Conservation (phyloP, 225 moss, liverwort and hornwort genomes). For the Takakia lepidozioides region DNA sequence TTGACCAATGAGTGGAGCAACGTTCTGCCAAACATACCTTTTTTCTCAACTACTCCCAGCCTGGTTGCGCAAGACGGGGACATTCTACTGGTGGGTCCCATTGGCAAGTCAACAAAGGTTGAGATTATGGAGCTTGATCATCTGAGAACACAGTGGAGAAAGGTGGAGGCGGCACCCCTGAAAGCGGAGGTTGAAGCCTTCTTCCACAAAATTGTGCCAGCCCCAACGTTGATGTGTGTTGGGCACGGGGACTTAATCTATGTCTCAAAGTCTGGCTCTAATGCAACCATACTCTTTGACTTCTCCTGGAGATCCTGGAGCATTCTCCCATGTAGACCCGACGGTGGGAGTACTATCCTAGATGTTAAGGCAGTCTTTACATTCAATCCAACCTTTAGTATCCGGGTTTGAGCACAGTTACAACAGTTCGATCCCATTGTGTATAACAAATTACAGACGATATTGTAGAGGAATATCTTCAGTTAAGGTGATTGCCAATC, state of each 20-base stretch:
- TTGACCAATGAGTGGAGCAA: slow-evolving; percentile 27
- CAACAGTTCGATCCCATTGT: too few relatives aligned
- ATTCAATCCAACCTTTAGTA: slow-evolving; percentile 27
- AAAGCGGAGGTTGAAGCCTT: slow-evolving; percentile 21
- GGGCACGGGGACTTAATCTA: slow-evolving; percentile 29
- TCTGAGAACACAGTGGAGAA: slow-evolving; percentile 26
- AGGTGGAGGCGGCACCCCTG: slow-evolving; percentile 13
- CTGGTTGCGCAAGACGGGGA: slow-evolving; percentile 23
- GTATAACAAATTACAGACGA: too few relatives aligned
- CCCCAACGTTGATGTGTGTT: slow-evolving; percentile 32
- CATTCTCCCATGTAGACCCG: slow-evolving; percentile 16
- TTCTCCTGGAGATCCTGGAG: slow-evolving; percentile 24
- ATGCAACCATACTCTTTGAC: slow-evolving; percentile 18
- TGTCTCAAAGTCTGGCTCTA: slow-evolving; percentile 20
- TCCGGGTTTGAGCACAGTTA: slow-evolving; percentile 7
- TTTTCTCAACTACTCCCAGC: slow-evolving; percentile 30
- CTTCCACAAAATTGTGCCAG: slow-evolving; percentile 26
- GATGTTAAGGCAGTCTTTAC: slow-evolving; percentile 25
- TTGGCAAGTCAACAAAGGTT: slow-evolving; percentile 20
- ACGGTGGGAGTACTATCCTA: slow-evolving; percentile 5
- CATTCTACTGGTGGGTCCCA: slow-evolving; percentile 29
- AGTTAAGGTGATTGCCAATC: too few relatives aligned
- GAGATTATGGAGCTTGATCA: slow-evolving; percentile 30
- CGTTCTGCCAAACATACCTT: slow-evolving; percentile 30
- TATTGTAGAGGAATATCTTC: too few relatives aligned